These are phyloP conservation scores for Rosa multiflora DNA, from an alignment of 306 rosid genomes.

Conservation along the genomic window DNA sequence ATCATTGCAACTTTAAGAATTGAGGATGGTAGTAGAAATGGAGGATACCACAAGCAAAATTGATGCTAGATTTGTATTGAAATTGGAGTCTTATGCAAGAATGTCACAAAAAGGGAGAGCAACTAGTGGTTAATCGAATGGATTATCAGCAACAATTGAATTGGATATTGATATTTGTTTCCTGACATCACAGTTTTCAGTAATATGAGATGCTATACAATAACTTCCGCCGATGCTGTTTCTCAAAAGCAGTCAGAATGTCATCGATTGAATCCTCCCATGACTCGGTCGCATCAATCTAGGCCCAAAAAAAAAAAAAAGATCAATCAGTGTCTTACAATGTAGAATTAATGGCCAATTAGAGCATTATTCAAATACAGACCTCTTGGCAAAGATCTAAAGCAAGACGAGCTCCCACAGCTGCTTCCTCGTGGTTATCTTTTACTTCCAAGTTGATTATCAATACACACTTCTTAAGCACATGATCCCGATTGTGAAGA, in stretches of 20 bases:
- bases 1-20: neutral
- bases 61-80: neutral
- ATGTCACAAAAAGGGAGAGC: neutral
- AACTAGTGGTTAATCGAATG: constrained; percentile 3
- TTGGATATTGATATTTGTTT: neutral
- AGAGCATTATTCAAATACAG: constrained; percentile 11
- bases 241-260: constrained; percentile 63
- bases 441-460: constrained; percentile 92
- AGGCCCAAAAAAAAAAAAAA: constrained; percentile 13
- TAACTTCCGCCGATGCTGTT: constrained; percentile 71
- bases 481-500: constrained; percentile 75
- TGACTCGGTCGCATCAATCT: constrained; percentile 75
- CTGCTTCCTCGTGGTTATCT: constrained; percentile 98
- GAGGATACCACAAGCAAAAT: neutral
- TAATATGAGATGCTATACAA: constrained; percentile 76
- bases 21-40: neutral
- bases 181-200: constrained; percentile 29
- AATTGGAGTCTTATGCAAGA: constrained; percentile 12
- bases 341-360: constrained; percentile 4
- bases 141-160: neutral
- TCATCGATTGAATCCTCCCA: constrained; percentile 96
- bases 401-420: constrained; percentile 77
- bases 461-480: constrained; percentile 64
- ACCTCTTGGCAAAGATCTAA: constrained; percentile 85
- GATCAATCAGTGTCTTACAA: constrained; percentile 2